Evolutionary conservation across 768 basidiomycete species (phyloP).

Genomic region (Amanita pallidorosea): DNA sequence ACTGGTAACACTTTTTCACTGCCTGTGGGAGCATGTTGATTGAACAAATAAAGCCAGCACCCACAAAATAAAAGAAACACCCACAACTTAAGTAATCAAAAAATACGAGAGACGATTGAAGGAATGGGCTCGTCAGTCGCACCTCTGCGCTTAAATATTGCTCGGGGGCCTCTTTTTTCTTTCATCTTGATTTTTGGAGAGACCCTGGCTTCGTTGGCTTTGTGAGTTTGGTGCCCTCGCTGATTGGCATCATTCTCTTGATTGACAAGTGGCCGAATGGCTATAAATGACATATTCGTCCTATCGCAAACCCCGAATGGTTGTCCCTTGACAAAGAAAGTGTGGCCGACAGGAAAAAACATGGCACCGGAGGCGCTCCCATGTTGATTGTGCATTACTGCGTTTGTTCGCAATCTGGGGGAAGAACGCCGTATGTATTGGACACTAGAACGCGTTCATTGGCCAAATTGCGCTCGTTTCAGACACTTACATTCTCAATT

Average conservation of each 20-base stretch:
- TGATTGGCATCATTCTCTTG: neutral
- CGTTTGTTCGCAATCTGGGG: neutral
- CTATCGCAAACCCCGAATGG: neutral
- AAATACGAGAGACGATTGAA: neutral
- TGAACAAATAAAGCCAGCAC: slow-evolving; percentile 25
- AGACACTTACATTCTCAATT: neutral
- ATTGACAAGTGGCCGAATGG: neutral
- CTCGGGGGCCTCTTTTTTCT: neutral
- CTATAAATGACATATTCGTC: neutral
- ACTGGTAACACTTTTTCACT: neutral
- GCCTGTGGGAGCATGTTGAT: slow-evolving; percentile 20
- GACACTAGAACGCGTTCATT: neutral
- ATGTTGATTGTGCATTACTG: neutral
- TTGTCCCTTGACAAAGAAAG: neutral
- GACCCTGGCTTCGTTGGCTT: neutral
- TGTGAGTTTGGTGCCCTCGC: neutral
- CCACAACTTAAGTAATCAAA: slow-evolving; percentile 14
- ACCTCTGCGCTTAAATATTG: neutral
- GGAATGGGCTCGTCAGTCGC: neutral
- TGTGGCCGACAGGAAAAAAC: neutral
- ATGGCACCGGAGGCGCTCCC: neutral
- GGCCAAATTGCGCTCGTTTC: neutral
- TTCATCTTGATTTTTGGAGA: neutral
- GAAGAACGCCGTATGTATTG: neutral
- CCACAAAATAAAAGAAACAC: slow-evolving; percentile 27